Evolutionary conservation across 352 stramenopile genomes (phyloP).

Genomic region (Plasmopara viticola): DNA sequence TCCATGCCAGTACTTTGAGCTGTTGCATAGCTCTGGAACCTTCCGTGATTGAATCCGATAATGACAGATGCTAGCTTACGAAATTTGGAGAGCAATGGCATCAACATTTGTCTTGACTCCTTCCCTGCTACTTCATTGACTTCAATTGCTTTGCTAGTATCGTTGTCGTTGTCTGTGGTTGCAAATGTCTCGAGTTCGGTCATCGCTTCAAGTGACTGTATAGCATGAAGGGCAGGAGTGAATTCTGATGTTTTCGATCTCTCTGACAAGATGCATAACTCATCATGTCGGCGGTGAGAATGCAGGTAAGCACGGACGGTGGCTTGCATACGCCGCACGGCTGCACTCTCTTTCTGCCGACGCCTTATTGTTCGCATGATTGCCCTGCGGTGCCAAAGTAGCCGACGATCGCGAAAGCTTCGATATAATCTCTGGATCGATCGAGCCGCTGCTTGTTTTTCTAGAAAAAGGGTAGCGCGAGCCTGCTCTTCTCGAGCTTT

Average conservation of each 20-base stretch:
- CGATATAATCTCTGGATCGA: constrained; percentile 66
- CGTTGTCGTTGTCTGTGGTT: constrained; percentile 2
- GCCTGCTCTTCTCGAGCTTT: constrained; percentile 48
- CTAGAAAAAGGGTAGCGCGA: constrained; percentile 30
- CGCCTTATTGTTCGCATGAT: constrained; percentile 43
- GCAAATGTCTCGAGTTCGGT: background rate
- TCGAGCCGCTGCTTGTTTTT: constrained; percentile 46
- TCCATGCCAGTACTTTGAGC: background rate
- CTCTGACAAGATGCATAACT: background rate
- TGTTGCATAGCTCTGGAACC: constrained; percentile 2
- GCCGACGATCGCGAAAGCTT: constrained; percentile 45
- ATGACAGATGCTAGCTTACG: constrained; percentile 26
- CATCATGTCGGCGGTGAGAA: constrained; percentile 29
- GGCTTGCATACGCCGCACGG: constrained; percentile 54
- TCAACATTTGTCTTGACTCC: constrained; percentile 14
- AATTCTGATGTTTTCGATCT: background rate
- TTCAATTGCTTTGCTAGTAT: background rate
- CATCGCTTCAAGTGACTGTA: constrained; percentile 1
- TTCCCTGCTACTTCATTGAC: background rate
- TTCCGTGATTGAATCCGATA: constrained; percentile 10
- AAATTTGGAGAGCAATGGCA: constrained; percentile 23
- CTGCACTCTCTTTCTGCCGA: constrained; percentile 41
- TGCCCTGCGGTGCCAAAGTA: constrained; percentile 44
- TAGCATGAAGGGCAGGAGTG: background rate
- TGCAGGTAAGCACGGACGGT: constrained; percentile 58